Percentiles rank a stretch among this genome's conserved stretches.
These are phyloP conservation scores for Lentinula lateritia DNA, from an alignment of 768 basidiomycete genomes.

Conservation along the genomic window DNA sequence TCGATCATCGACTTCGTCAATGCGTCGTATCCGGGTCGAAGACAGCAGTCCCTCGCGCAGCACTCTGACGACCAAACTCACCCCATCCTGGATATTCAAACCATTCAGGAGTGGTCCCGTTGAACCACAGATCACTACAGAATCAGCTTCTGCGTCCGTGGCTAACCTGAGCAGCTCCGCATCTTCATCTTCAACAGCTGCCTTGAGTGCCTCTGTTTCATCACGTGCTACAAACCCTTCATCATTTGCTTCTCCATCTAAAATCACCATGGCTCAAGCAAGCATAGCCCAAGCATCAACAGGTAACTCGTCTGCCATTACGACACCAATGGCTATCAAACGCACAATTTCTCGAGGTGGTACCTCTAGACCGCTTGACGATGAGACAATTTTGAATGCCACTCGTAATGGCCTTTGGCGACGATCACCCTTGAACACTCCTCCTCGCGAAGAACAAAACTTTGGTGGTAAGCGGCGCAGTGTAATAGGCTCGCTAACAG, in stretches of 20 bases:
- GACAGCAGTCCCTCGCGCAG: slow-evolving; percentile 21
- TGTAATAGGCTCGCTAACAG: slow-evolving; percentile 25
- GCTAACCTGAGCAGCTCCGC: slow-evolving; percentile 16
- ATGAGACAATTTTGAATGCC: slow-evolving; percentile 41
- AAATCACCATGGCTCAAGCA: slow-evolving; percentile 24
- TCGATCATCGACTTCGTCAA: slow-evolving; percentile 39
- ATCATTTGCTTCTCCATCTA: slow-evolving; percentile 25
- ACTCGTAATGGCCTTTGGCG: slow-evolving; percentile 39
- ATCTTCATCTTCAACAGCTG: slow-evolving; percentile 14
- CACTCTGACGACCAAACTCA: slow-evolving; percentile 51
- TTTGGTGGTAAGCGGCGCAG: slow-evolving; percentile 50
- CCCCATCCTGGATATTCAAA: slow-evolving; percentile 77
- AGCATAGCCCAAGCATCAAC: slow-evolving; percentile 23
- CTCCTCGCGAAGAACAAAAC: slow-evolving; percentile 63
- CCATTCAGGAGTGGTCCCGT: slow-evolving; percentile 61
- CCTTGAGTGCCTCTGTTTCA: slow-evolving; percentile 11
- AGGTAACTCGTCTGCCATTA: slow-evolving; percentile 15
- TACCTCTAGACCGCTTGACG: slow-evolving; percentile 43
- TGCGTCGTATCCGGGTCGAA: slow-evolving; percentile 9
- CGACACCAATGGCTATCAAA: slow-evolving; percentile 40
- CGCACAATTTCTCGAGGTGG: slow-evolving; percentile 24
- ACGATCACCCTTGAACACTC: slow-evolving; percentile 62
- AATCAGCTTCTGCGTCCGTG: slow-evolving; percentile 45
- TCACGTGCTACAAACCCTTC: slow-evolving; percentile 10
- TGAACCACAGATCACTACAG: slow-evolving; percentile 57